phyloP scores from a whole-genome alignment of 2,329 filamentous ascomycete species.

The Sarocladium kiliense region DNA sequence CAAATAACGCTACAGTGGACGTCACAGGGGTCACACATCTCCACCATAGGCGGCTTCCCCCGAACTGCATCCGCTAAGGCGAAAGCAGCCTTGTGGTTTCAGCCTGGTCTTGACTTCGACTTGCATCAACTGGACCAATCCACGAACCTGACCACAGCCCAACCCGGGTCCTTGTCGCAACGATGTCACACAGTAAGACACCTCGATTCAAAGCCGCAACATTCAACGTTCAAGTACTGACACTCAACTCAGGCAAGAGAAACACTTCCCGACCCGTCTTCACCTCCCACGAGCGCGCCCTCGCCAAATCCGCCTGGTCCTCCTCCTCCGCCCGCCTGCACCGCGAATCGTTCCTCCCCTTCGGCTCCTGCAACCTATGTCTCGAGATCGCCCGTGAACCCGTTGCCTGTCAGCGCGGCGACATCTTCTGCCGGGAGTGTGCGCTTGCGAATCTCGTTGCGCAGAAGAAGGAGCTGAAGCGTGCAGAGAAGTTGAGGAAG shows the following conservation, averaged over 20 bases:
- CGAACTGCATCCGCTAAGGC: background rate
- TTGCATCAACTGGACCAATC: too few species aligned
- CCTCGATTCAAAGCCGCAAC: background rate
- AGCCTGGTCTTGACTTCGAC: background rate
- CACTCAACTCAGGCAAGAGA: slow-evolving; percentile 57
- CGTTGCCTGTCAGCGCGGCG: slow-evolving; percentile 76
- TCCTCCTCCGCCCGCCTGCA: slow-evolving; percentile 76
- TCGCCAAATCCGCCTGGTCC: slow-evolving; percentile 79
- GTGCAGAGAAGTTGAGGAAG: slow-evolving; percentile 63
- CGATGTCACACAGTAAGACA: slow-evolving; percentile 47
- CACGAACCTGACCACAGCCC: too few species aligned
- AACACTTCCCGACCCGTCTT: slow-evolving; percentile 93
- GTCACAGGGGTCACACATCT: background rate
- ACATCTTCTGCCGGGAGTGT: slow-evolving; percentile 94
- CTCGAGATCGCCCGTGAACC: slow-evolving; percentile 76
- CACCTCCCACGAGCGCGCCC: slow-evolving; percentile 81
- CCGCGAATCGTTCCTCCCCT: slow-evolving; percentile 87
- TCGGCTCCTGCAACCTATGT: slow-evolving; percentile 84
- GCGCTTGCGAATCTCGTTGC: slow-evolving; percentile 85
- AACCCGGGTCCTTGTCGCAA: background rate
- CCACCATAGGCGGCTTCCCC: background rate
- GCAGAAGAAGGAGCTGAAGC: slow-evolving; percentile 87
- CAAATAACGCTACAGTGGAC: background rate
- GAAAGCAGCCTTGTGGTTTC: background rate
- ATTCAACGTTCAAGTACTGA: background rate